Percentiles rank a stretch among this genome's conserved stretches.
Conservation (phyloP, 2,329 filamentous ascomycete species). For the Dichotomopilus funicola region DNA sequence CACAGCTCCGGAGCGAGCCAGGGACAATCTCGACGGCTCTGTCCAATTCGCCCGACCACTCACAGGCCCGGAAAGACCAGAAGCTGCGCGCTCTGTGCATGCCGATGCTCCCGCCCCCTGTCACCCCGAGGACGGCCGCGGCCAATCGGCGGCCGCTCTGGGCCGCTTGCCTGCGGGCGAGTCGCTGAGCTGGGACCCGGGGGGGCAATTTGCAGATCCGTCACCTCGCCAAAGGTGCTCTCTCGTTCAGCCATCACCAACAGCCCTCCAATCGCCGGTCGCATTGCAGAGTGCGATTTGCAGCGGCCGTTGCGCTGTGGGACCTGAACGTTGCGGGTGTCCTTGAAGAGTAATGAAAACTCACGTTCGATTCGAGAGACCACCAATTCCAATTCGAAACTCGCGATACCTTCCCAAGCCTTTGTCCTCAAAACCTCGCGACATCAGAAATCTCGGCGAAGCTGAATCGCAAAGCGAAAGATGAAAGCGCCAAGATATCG, state of each 20-base stretch:
- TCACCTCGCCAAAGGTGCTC: constrained; percentile 16
- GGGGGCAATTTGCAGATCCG: constrained; percentile 10
- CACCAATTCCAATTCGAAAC: too few relatives aligned
- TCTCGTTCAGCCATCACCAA: constrained; percentile 7
- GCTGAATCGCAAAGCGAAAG: not conserved
- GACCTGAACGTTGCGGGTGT: too few relatives aligned
- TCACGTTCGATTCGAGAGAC: not conserved
- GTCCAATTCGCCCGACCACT: constrained; percentile 13
- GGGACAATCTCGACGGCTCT: constrained; percentile 18
- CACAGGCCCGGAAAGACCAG: constrained; percentile 15
- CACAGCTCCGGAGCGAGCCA: constrained; percentile 7
- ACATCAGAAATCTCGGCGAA: not conserved
- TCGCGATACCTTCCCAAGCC: too few relatives aligned
- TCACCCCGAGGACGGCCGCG: constrained; percentile 5
- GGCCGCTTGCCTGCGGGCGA: constrained; percentile 20
- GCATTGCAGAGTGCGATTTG: not conserved
- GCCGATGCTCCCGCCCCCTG: constrained; percentile 22
- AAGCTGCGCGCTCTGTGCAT: constrained; percentile 17
- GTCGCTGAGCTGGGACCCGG: constrained; percentile 14
- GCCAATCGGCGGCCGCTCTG: constrained; percentile 17
- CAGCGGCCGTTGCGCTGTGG: not conserved
- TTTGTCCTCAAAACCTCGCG: too few relatives aligned
- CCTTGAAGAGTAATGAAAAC: not conserved
- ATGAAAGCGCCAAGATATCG: not conserved
- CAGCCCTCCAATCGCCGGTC: constrained; percentile 13